Percentiles rank a stretch among this genome's conserved stretches.
Conservation (phyloP, 208 protist genomes). For the Lotmaria passim region DNA sequence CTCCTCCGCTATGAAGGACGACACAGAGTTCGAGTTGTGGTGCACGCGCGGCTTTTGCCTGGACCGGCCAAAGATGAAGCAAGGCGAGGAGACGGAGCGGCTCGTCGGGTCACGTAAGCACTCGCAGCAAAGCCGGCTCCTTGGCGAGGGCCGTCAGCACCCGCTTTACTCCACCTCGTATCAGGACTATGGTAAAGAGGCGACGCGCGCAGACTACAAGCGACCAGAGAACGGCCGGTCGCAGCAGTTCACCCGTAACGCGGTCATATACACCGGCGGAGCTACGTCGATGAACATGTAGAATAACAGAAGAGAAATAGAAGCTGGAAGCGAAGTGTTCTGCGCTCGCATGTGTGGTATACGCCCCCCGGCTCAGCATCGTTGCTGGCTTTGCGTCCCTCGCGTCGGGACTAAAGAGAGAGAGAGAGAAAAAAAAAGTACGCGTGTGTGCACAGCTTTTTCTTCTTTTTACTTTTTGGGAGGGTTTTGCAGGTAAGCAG, state of each 20-base stretch:
- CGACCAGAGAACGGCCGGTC: constrained; percentile 49
- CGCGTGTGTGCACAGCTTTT: no score
- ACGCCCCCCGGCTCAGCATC: not conserved
- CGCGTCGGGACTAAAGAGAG: not conserved
- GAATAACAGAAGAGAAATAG: constrained; percentile 3
- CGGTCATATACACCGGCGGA: constrained; percentile 41
- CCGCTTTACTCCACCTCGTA: constrained; percentile 79
- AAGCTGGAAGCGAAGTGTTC: not conserved
- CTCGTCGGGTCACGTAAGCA: constrained; percentile 39
- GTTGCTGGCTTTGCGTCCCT: no score
- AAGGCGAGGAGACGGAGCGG: constrained; percentile 36
- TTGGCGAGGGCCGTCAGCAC: constrained; percentile 52
- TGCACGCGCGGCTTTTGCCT: constrained; percentile 87
- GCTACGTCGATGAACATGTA: constrained; percentile 93
- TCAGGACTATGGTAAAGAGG: constrained; percentile 74
- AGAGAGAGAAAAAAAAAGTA: constrained; percentile 19
- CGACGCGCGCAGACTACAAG: constrained; percentile 22
- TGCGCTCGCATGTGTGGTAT: not conserved
- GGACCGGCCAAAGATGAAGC: constrained; percentile 63
- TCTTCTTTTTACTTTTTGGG: no score
- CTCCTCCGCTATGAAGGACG: constrained; percentile 49
- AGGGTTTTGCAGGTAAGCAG: no score
- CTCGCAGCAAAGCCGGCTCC: constrained; percentile 52
- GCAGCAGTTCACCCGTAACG: constrained; percentile 79
- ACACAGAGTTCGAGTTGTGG: constrained; percentile 82